Conservation (phyloP, 352 stramenopile genomes). For the Peronospora belbahrii region DNA sequence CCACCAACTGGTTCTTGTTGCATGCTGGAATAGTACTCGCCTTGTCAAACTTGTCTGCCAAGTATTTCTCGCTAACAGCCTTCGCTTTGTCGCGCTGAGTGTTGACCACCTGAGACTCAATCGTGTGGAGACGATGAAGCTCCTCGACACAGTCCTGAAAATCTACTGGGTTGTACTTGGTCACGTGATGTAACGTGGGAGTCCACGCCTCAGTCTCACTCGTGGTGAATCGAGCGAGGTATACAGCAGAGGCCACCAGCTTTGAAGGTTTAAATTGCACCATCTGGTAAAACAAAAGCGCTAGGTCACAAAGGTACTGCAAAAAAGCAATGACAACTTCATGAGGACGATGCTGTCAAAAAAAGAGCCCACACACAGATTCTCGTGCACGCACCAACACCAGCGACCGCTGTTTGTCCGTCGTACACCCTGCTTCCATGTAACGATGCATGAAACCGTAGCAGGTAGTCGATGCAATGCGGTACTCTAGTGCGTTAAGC, state of each 20-base stretch:
- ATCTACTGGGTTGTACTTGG: constrained; percentile 64
- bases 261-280: constrained; percentile 63
- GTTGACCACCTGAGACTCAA: constrained; percentile 51
- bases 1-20: constrained; percentile 32
- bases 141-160: constrained; percentile 59
- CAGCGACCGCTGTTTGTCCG: constrained; percentile 47
- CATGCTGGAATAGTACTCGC: constrained; percentile 44
- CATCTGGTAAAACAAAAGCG: constrained; percentile 65
- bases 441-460: constrained; percentile 68
- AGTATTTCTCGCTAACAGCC: constrained; percentile 77
- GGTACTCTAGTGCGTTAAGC: constrained; percentile 67
- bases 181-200: constrained; percentile 74
- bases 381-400: constrained; percentile 37
- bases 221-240: constrained; percentile 64
- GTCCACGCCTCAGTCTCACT: constrained; percentile 57
- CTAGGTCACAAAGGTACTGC: constrained; percentile 72
- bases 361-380: not conserved
- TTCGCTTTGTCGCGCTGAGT: constrained; percentile 73
- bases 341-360: not conserved
- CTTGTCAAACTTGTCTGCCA: constrained; percentile 54
- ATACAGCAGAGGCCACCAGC: constrained; percentile 65
- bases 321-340: constrained; percentile 2
- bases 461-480: constrained; percentile 65
- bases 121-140: constrained; percentile 49
- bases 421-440: constrained; percentile 43